Percentiles rank a stretch among this genome's conserved stretches.
These are phyloP conservation scores for Auricularia sp. DNA, from an alignment of 768 basidiomycete genomes.

Conservation along the genomic window DNA sequence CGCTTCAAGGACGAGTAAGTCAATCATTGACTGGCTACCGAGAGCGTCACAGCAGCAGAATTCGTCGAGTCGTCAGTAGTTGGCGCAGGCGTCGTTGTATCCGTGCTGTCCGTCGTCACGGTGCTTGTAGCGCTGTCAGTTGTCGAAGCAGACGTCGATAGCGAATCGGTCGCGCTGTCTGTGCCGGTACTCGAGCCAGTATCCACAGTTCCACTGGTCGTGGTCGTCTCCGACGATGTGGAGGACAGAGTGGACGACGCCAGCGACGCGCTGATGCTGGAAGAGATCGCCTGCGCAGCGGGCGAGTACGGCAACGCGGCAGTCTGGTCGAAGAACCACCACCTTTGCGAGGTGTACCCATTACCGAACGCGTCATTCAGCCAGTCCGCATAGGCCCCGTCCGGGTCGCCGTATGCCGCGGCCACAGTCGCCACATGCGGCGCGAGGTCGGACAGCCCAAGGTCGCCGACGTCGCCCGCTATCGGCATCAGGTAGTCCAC, in stretches of 20 bases:
- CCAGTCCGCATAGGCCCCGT: conserved; percentile 41
- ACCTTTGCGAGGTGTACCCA: conserved; percentile 29
- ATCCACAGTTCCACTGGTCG: too few species aligned
- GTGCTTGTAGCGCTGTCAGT: too few species aligned
- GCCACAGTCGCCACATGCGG: conserved; percentile 50
- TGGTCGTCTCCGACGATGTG: neutral
- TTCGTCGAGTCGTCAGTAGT: too few species aligned
- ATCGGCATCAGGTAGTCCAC: conserved; percentile 42
- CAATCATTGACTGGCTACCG: too few species aligned
- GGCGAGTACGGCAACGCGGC: neutral
- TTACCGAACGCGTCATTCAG: conserved; percentile 12
- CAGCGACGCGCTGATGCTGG: conserved; percentile 6
- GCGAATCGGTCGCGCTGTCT: too few species aligned
- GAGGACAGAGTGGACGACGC: conserved; percentile 7
- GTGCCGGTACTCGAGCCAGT: too few species aligned
- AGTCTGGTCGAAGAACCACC: conserved; percentile 41
- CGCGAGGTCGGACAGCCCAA: conserved; percentile 32
- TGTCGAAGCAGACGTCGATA: too few species aligned
- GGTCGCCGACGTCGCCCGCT: neutral
- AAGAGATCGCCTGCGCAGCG: neutral
- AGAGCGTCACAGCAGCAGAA: too few species aligned
- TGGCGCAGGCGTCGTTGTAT: too few species aligned
- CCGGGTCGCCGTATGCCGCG: conserved; percentile 48
- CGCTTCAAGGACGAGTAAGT: too few species aligned
- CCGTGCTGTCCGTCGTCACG: too few species aligned